These are phyloP conservation scores for Tetracladium setigerum DNA, from an alignment of 495 filamentous ascomycete species.

Conservation along the genomic window DNA sequence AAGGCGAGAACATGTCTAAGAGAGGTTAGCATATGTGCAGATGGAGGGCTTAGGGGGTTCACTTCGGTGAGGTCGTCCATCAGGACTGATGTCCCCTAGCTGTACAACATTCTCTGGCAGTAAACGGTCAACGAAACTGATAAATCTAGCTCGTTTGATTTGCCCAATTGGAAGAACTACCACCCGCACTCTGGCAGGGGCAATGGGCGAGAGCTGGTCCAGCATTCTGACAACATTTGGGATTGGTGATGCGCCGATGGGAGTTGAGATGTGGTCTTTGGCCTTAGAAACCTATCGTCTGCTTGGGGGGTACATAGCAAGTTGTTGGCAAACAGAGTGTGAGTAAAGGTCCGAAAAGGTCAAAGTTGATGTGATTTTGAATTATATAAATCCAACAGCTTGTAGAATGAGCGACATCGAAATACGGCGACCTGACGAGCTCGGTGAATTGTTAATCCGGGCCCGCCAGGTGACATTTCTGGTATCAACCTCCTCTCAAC, in stretches of 20 bases:
- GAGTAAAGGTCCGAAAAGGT: no score
- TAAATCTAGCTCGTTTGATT: conserved; percentile 76
- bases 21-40: conserved; percentile 7
- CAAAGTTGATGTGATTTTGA: no score
- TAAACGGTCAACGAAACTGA: conserved; percentile 68
- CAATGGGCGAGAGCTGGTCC: conserved; percentile 79
- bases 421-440: no score
- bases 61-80: conserved; percentile 84
- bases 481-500: no score
- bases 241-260: conserved; percentile 20
- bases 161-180: conserved; percentile 78
- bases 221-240: conserved; percentile 57
- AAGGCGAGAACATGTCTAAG: conserved; percentile 88
- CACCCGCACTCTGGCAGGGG: conserved; percentile 80
- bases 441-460: no score
- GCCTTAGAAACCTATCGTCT: no score
- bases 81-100: conserved; percentile 84
- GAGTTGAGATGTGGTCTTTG: neutral
- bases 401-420: no score
- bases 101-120: conserved; percentile 75
- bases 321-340: no score
- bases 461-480: no score
- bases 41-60: conserved; percentile 16
- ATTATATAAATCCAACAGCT: no score
- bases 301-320: no score